Evolutionary conservation across 192 early-diverging fungal genomes (phyloP).

Genomic region (Lunasporangiospora selenospora): DNA sequence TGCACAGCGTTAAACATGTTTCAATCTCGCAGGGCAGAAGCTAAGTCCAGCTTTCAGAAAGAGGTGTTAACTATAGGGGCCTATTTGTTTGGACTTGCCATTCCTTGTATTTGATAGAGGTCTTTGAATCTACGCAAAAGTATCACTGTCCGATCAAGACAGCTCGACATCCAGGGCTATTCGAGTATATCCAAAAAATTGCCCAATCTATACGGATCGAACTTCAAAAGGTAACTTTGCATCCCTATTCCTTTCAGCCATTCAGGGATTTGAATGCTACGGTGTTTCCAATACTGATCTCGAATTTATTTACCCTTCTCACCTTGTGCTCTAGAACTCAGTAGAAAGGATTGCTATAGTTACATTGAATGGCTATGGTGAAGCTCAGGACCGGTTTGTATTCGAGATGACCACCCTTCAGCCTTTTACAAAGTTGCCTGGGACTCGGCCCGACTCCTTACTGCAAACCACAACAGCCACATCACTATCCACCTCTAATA

Average conservation of each 20-base stretch:
- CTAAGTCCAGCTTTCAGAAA: too few species aligned
- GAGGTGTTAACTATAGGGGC: too few species aligned
- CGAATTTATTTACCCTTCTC: neutral
- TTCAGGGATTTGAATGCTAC: neutral
- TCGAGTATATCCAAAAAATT: constrained; percentile 30
- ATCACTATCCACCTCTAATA: too few species aligned
- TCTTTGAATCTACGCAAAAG: constrained; percentile 44
- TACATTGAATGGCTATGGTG: constrained; percentile 9
- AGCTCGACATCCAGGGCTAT: constrained; percentile 30
- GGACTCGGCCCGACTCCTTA: too few species aligned
- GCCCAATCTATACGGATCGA: constrained; percentile 14
- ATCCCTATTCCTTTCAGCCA: too few species aligned
- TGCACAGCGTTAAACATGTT: too few species aligned
- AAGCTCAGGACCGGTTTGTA: constrained; percentile 31
- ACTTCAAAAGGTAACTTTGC: constrained; percentile 20
- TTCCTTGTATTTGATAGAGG: constrained; percentile 4
- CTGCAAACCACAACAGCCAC: too few species aligned
- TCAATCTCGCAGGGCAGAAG: too few species aligned
- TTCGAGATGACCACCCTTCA: constrained; percentile 29
- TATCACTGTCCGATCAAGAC: constrained; percentile 37
- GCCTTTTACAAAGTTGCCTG: too few species aligned
- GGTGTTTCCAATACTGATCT: neutral
- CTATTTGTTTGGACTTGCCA: too few species aligned
- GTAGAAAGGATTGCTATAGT: constrained; percentile 34
- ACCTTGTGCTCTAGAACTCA: constrained; percentile 5